Evolutionary conservation across 805 yeast species (phyloP).

Genomic region (Clavispora fructus): DNA sequence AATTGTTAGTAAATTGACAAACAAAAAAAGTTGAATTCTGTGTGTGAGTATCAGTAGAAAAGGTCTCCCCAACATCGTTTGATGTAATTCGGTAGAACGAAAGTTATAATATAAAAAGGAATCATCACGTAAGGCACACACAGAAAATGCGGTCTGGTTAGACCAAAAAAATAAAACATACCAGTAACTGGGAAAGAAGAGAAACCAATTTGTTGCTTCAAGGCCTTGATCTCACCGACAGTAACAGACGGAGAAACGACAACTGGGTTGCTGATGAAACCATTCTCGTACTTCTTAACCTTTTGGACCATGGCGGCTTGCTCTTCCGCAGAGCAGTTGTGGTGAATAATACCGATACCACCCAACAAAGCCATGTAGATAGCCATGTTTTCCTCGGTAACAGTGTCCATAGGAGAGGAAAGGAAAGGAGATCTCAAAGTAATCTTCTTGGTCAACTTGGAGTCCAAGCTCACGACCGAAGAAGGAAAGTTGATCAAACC

Average conservation of each 20-base stretch:
- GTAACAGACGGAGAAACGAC: constrained; percentile 73
- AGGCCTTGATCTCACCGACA: constrained; percentile 71
- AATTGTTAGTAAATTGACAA: constrained; percentile 8
- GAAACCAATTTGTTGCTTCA: constrained; percentile 76
- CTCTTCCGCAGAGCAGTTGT: constrained; percentile 93
- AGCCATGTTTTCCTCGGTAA: constrained; percentile 96
- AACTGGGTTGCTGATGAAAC: constrained; percentile 91
- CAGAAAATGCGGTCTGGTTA: neutral
- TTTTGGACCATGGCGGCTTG: constrained; percentile 98
- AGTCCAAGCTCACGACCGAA: constrained; percentile 67
- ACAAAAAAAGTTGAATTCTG: neutral
- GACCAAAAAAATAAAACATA: constrained; percentile 46
- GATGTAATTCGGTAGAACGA: constrained; percentile 99
- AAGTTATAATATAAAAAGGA: constrained; percentile 63
- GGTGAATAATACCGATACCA: constrained; percentile 98
- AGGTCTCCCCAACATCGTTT: constrained; percentile 92
- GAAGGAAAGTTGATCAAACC: constrained; percentile 92
- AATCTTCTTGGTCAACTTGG: constrained; percentile 88
- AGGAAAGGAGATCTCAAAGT: constrained; percentile 90
- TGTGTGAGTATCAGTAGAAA: constrained; percentile 19
- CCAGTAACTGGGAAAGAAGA: constrained; percentile 99
- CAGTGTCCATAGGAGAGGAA: constrained; percentile 99
- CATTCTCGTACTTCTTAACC: constrained; percentile 96
- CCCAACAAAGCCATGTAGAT: constrained; percentile 97
- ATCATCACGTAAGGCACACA: constrained; percentile 46